Evolutionary conservation across 768 basidiomycete genomes (phyloP).

Genomic region (Crepidotus variabilis): DNA sequence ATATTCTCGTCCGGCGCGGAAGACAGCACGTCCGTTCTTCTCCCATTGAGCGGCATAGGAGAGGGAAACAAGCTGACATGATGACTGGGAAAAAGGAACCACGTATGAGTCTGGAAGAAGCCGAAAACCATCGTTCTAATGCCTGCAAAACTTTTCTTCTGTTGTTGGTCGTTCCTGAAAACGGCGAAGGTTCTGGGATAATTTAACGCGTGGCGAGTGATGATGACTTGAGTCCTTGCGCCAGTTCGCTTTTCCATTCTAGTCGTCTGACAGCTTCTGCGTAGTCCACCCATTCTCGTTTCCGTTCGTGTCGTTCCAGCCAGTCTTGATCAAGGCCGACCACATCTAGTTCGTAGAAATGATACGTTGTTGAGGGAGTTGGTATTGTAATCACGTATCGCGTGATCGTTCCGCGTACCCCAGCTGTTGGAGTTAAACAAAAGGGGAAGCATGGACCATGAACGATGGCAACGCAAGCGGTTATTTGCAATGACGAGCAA

Average conservation of each 20-base stretch:
- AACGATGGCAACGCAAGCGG: background rate
- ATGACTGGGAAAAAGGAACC: background rate
- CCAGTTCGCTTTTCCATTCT: constrained; percentile 83
- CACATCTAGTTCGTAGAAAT: constrained; percentile 89
- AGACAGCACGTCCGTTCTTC: background rate
- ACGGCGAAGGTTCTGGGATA: background rate
- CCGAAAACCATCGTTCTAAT: background rate
- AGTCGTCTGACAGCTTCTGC: constrained; percentile 72
- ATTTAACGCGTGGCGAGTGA: constrained; percentile 45
- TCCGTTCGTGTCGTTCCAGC: constrained; percentile 77
- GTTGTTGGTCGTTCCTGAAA: constrained; percentile 1
- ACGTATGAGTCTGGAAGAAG: background rate
- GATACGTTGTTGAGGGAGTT: constrained; percentile 76
- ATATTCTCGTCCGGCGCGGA: background rate
- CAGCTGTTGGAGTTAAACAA: constrained; percentile 52
- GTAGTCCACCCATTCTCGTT: constrained; percentile 86
- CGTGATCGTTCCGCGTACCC: constrained; percentile 83
- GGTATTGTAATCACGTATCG: constrained; percentile 83
- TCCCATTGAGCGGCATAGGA: background rate
- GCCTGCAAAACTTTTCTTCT: constrained; percentile 1
- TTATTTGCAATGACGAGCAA: constrained; percentile 10
- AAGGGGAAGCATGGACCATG: constrained; percentile 9
- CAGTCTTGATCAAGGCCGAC: constrained; percentile 72
- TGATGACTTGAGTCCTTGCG: constrained; percentile 69
- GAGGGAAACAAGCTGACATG: background rate